Conservation (phyloP, 352 stramenopile species). For the Phytophthora pisi region DNA sequence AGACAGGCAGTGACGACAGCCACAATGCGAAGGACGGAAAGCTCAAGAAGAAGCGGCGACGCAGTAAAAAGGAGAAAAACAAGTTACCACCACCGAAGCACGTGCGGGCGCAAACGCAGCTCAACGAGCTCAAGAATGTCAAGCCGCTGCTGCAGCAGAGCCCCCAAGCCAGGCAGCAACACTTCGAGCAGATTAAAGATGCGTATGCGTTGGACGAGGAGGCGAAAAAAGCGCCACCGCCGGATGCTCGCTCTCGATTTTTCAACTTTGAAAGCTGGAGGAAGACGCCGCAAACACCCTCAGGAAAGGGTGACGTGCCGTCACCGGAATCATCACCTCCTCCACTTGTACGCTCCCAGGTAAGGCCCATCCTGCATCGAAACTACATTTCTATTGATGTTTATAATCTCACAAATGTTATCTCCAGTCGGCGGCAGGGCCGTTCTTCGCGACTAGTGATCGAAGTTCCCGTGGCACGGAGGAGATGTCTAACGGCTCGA, state of each 20-base stretch:
- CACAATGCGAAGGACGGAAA: constrained; percentile 12
- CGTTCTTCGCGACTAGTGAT: constrained; percentile 10
- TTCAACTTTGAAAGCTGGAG: constrained; percentile 35
- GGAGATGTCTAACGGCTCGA: constrained; percentile 2
- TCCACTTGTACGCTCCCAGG: constrained; percentile 12
- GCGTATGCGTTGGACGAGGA: constrained; percentile 50
- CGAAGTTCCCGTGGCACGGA: constrained; percentile 10
- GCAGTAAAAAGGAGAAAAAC: constrained; percentile 44
- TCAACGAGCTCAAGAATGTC: constrained; percentile 53
- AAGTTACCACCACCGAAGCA: constrained; percentile 17
- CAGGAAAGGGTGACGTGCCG: constrained; percentile 8
- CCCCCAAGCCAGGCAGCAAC: constrained; percentile 29
- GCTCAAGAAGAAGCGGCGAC: constrained; percentile 44
- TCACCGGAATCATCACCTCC: neutral
- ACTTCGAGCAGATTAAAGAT: constrained; percentile 63
- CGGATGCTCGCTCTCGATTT: constrained; percentile 14
- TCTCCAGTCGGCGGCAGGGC: constrained; percentile 4
- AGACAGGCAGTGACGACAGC: constrained; percentile 5
- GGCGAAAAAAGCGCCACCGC: constrained; percentile 26
- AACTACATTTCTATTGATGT: neutral
- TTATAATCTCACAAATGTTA: neutral
- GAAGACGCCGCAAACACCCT: constrained; percentile 19
- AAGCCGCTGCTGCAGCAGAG: constrained; percentile 24
- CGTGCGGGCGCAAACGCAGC: constrained; percentile 20
- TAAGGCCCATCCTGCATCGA: constrained; percentile 4